Conservation (phyloP, 2,329 filamentous ascomycete species). For the Ascochyta clinopodiicola region DNA sequence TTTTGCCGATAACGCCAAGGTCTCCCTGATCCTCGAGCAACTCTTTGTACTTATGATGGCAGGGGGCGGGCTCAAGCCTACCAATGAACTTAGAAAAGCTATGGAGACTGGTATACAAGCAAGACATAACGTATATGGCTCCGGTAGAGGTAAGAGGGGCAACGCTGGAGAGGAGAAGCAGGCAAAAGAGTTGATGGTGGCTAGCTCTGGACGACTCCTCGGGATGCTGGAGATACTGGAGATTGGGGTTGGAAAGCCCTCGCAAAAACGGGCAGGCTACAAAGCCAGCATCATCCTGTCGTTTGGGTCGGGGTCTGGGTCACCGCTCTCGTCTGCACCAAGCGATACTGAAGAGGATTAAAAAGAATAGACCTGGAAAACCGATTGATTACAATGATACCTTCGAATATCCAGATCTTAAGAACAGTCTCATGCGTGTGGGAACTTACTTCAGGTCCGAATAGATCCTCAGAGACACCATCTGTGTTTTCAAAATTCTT, state of each 20-base stretch:
- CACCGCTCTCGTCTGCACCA: constrained; percentile 34
- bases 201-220: constrained; percentile 44
- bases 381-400: too few species aligned
- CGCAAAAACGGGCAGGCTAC: constrained; percentile 13
- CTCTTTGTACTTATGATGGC: constrained; percentile 41
- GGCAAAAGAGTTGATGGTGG: constrained; percentile 42
- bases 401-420: too few species aligned
- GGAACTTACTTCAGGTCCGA: too few species aligned
- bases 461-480: too few species aligned
- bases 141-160: constrained; percentile 54
- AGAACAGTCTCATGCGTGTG: too few species aligned
- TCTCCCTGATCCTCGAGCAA: constrained; percentile 45
- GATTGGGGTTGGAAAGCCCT: constrained; percentile 21
- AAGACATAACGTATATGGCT: constrained; percentile 54
- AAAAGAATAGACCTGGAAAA: neutral
- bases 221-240: constrained; percentile 45
- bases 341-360: constrained; percentile 27
- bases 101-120: constrained; percentile 61
- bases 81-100: constrained; percentile 49
- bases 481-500: neutral
- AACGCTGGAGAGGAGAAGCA: constrained; percentile 46
- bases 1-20: constrained; percentile 43
- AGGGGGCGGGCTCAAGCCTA: constrained; percentile 26
- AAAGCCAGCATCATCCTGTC: constrained; percentile 19
- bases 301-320: constrained; percentile 27